Base-by-base conservation (phyloP, 2,329 filamentous ascomycete species). In the Neocucurbitaria cava region DNA sequence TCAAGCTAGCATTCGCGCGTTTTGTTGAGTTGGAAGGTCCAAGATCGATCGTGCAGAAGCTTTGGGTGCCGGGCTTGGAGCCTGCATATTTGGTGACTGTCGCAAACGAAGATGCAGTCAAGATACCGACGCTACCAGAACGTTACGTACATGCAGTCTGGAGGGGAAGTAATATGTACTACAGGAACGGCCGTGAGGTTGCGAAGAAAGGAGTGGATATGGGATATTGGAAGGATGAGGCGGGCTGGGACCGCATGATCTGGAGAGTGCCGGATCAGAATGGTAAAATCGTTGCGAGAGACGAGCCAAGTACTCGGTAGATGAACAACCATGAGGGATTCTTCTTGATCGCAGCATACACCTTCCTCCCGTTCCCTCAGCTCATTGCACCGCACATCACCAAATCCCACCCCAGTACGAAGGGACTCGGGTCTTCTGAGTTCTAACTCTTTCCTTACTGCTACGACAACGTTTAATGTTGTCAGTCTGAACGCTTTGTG, bases 1-100 rank as follows among this genome's bases (percentile, higher is more conserved):
- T 59, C 18, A 18, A 42, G 15, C 38, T 53, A 5, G 57, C 57
- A 13, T 49, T 58, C 28, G 28, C 43, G 33, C 35, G 49, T 2
- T 62, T 52, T 40, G 24, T 53, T 15, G 36, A 20, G 11, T 1
- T 49, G 3, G 28, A 35, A 18, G 42, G 46, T 17, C 21, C 36
- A 3, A 35, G 28, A 8, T 42, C 45, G 1, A 9, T 8, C 5
- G 30, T 24, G 13, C 47, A 60, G n/a, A 23, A 17, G 5, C 28
- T 58, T 18, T 58, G 54, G 51, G 54, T 58, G 3, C 42, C 51
- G 1, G 54, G 58, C 7, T 36, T 60, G 6, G 58, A 58, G n/a
- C 47, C 54, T 20, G 40, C 20, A 4, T 45, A 45, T 21, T 10
- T 11, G 7, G 24, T 24, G 21, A 1, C 20, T 23, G 18, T n/a